Evolutionary conservation across 768 basidiomycete species (phyloP).

Genomic region (Trametes elegans): DNA sequence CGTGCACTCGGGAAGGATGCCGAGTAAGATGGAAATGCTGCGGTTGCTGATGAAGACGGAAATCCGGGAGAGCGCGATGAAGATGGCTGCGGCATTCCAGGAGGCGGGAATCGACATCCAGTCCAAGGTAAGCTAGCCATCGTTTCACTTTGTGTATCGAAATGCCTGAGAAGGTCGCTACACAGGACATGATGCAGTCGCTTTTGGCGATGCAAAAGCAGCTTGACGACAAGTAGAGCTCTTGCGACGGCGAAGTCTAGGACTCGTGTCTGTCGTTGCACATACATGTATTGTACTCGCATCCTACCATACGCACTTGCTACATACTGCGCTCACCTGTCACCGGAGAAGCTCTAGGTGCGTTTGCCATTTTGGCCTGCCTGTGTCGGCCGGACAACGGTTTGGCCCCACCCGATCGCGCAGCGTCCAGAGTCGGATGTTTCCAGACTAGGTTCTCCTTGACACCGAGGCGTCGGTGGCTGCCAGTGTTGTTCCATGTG

Average conservation of each 20-base stretch:
- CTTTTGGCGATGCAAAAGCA: slow-evolving; percentile 14
- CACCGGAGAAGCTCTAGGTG: neutral
- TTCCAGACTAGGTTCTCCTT: too few species aligned
- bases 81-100: slow-evolving; percentile 16
- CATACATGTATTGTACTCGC: neutral
- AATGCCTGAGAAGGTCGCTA: neutral
- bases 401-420: neutral
- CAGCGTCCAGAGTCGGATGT: too few species aligned
- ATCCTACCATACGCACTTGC: neutral
- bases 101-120: slow-evolving; percentile 16
- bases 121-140: neutral
- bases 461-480: too few species aligned
- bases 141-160: too few species aligned
- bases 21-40: slow-evolving; percentile 19
- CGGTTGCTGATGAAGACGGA: slow-evolving; percentile 16
- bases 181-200: slow-evolving; percentile 16
- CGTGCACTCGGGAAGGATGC: slow-evolving; percentile 11
- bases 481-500: too few species aligned
- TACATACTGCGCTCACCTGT: neutral
- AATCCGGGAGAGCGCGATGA: slow-evolving; percentile 16
- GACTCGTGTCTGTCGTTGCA: neutral
- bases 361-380: neutral
- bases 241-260: neutral
- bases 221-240: slow-evolving; percentile 5
- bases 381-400: neutral